Evolutionary conservation across 768 basidiomycete species (phyloP), one percentile per base, ranked within the genome.

Genomic region (Boletales sp.): DNA sequence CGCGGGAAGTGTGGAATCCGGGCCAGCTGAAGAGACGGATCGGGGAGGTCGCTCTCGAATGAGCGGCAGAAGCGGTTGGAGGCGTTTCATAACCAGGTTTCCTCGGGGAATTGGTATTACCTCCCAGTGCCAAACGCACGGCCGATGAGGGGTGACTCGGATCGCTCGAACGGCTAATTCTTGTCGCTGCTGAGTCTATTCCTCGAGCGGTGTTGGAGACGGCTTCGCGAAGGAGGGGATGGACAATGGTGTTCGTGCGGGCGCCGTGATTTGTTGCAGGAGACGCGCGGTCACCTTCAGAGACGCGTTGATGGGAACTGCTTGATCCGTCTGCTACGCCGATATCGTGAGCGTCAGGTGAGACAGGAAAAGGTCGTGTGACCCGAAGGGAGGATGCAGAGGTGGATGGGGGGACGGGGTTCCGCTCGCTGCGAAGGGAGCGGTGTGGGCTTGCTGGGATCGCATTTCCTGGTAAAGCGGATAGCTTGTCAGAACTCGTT

Each of bases 21-120:
- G 78, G 71, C 72, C 77, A 80, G 13, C 76, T 73, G 14, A 87
- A 71, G 15, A 83, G 69, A 10, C 83, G 78, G 0, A 86, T 67
- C 1, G 87, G 86, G 2, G 85, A 87, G 0, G 69, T 64, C 4
- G 72, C 64, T 34, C 77, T 72, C 11, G 74, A 74, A 39, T 67
- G 74, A 8, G 72, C 62, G 2, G 61, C 59, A 2, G 73, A 72
- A 5, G 57, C 48, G 17, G 60, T 38, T 11, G 48, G 51, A 14
- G 69, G 62, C 0, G 71, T 65, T 19, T 66, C 67, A 4, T 52
- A 46, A n/a, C 56, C 59, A 8, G 40, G 59, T 48, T 59, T 63
- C 50, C 51, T 60, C 19, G 55, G 48, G 3, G 66, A 45, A 19
- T 31, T 44, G 8, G 24, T 2, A 19, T 8, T 8, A 1, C 43